These are phyloP conservation scores for Stachybotrys elegans DNA, from an alignment of 2,329 filamentous ascomycete species.

Conservation along the genomic window DNA sequence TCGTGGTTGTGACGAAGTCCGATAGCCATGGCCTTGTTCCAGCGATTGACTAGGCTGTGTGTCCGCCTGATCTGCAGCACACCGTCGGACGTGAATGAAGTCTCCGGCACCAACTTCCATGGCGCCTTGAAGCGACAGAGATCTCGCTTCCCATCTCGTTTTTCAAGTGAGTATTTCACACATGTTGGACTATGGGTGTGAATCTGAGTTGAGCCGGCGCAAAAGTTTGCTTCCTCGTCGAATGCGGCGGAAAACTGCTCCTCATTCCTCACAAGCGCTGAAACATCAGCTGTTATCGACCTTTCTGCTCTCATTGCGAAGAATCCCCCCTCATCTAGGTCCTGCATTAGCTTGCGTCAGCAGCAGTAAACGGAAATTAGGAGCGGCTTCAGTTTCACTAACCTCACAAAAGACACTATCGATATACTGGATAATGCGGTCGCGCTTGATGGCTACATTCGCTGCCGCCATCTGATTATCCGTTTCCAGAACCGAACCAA, in stretches of 20 bases:
- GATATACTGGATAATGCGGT: conserved; percentile 2
- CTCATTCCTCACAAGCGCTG: neutral
- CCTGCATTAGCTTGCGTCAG: neutral
- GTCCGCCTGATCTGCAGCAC: conserved; percentile 1
- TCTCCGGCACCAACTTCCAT: conserved; percentile 4
- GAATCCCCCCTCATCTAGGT: conserved; percentile 3
- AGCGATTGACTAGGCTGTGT: conserved; percentile 5
- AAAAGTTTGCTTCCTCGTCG: conserved; percentile 6
- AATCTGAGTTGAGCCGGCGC: conserved; percentile 3
- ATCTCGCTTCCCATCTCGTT: too few species aligned
- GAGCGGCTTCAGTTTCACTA: neutral
- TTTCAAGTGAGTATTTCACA: conserved; percentile 5
- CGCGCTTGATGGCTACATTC: conserved; percentile 1
- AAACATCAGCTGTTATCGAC: neutral
- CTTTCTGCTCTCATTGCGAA: too few species aligned
- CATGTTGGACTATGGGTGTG: conserved; percentile 3
- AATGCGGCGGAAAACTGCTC: conserved; percentile 3
- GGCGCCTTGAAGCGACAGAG: too few species aligned
- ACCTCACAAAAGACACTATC: conserved; percentile 8
- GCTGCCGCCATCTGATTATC: too few species aligned
- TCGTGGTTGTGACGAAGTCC: conserved; percentile 6
- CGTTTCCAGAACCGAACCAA: too few species aligned
- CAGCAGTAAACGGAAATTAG: neutral
- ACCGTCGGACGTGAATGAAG: conserved; percentile 1
- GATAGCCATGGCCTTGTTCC: too few species aligned